Conservation (phyloP, 2,329 filamentous ascomycete genomes). For the Diaporthe caulivora region DNA sequence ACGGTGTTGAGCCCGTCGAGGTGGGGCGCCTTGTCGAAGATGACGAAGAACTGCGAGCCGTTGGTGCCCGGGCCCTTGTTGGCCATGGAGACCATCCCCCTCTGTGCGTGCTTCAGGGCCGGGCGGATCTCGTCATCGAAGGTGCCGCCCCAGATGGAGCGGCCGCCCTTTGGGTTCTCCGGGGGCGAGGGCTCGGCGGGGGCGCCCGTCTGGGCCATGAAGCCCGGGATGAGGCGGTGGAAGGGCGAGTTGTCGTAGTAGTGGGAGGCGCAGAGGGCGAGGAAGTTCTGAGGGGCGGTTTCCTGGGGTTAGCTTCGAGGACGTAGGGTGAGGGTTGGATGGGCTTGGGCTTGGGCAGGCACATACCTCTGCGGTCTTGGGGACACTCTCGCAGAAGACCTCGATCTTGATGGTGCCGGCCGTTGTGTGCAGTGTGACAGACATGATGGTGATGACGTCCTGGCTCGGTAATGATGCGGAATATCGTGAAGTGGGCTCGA, state of each 20-base stretch:
- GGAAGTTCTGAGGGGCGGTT: slow-evolving; percentile 76
- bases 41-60: slow-evolving; percentile 85
- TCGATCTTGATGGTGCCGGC: slow-evolving; percentile 94
- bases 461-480: neutral
- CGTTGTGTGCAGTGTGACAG: slow-evolving; percentile 84
- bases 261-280: slow-evolving; percentile 83
- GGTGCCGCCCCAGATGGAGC: slow-evolving; percentile 78
- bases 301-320: neutral
- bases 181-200: slow-evolving; percentile 65
- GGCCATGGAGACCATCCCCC: slow-evolving; percentile 82
- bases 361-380: slow-evolving; percentile 85
- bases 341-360: slow-evolving; percentile 40
- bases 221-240: slow-evolving; percentile 83
- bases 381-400: slow-evolving; percentile 94
- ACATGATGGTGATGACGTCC: slow-evolving; percentile 59
- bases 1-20: slow-evolving; percentile 88
- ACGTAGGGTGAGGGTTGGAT: neutral
- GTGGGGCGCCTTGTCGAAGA: slow-evolving; percentile 82
- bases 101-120: slow-evolving; percentile 74
- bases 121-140: slow-evolving; percentile 88
- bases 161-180: slow-evolving; percentile 75
- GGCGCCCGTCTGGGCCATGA: slow-evolving; percentile 84
- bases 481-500: neutral
- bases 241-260: slow-evolving; percentile 83
- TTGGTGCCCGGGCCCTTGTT: slow-evolving; percentile 82